Evolutionary conservation across 75 land plant species (phyloP).

Genomic region (Picea glauca): DNA sequence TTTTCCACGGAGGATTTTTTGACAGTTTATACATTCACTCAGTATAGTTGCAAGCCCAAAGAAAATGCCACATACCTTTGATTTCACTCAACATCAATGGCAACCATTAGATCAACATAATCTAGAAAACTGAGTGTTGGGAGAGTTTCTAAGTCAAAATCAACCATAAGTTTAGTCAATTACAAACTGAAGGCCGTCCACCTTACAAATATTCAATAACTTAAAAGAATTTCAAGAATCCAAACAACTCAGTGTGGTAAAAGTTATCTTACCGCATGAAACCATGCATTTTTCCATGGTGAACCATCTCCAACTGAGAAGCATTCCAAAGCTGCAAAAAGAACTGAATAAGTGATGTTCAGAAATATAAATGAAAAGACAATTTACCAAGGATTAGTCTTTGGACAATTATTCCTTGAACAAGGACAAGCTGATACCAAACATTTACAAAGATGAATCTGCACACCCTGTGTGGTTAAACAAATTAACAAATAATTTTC

Average conservation of each 20-base stretch:
- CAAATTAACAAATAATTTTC: background rate
- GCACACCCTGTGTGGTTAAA: background rate
- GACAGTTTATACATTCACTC: background rate
- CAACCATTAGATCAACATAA: background rate
- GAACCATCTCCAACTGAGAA: conserved; percentile 94
- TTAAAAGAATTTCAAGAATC: no score
- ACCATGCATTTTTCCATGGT: conserved; percentile 97
- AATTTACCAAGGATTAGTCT: background rate
- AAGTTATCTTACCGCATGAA: conserved; percentile 73
- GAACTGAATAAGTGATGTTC: background rate
- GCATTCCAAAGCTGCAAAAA: conserved; percentile 96
- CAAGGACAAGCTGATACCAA: background rate
- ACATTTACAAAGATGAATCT: background rate
- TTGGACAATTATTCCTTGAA: background rate
- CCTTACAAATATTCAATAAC: background rate
- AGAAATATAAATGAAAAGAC: background rate
- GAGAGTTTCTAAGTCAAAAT: background rate
- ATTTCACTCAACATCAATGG: no score
- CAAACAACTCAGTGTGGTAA: background rate
- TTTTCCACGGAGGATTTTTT: background rate
- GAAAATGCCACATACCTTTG: background rate
- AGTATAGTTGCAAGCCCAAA: background rate
- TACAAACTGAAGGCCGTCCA: background rate
- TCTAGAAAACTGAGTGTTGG: background rate
- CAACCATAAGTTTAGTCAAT: background rate